Base-by-base conservation (phyloP, 208 protist genomes). In the Jaenimonas drosophilae region DNA sequence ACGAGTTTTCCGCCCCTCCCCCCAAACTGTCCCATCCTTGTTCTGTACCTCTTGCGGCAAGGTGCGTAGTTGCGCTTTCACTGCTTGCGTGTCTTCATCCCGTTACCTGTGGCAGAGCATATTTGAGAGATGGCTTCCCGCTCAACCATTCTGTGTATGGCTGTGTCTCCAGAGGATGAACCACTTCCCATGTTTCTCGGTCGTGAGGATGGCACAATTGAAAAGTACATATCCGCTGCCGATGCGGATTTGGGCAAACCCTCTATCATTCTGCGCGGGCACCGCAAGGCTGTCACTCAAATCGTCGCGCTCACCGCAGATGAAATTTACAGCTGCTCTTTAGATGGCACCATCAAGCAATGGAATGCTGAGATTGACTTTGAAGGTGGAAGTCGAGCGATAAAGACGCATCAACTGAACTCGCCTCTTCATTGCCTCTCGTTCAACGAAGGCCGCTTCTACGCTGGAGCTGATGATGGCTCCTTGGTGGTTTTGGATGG, bases 151-250 rank as follows among this genome's bases (percentile, higher is more conserved):
- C 59, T 67, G 49, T 77, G 68, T 31, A 58, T 82, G 54, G 66
- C 71, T 27, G 56, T 59, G 30, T 51, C 66, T 31, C 40, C 59
- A 14, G 69, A 68, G 9, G 71, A 70, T 19, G 59, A 54, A 40
- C 62, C 65, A 7, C 42, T 58, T 5, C 64, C 70, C 21, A 37
- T 85, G 31, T 85, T 89, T 44, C 59, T 89, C 26, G 80, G 80
- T 14, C 63, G 80, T 44, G 73, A 80, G 26, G 73, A 85, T 47
- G 80, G 80, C 32, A 80, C 69, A n/a, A 58, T 89, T 39, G 76
- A 85, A 38, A 66, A 71, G 38, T 83, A 82, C 58, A 56, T 58
- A 26, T 74, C 69, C 32, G 63, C 69, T 25, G 63, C 76, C 27
- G 62, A 74, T 31, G 69, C 70, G 2, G 67, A 70, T 45, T 49